Percentiles rank a stretch among this genome's conserved stretches.
phyloP scores from a whole-genome alignment of 2,329 filamentous ascomycete species.

The Exophiala dermatitidis region DNA sequence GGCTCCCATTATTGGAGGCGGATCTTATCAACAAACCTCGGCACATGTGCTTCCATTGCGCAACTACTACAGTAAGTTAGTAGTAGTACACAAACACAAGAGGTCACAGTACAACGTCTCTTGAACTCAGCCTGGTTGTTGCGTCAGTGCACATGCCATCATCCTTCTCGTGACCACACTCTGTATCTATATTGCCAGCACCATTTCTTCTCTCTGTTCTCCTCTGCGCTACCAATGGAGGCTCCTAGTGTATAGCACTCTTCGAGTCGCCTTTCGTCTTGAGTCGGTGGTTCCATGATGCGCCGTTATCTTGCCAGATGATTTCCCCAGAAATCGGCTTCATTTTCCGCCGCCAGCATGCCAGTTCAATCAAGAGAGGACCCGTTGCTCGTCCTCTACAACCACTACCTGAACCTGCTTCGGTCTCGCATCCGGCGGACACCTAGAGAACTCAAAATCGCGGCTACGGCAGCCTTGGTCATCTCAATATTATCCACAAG shows the following conservation, averaged over 20 bases:
- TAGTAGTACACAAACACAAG: neutral
- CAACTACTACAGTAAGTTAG: too few relatives aligned
- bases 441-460: constrained; percentile 62
- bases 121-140: neutral
- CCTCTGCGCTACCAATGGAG: too few relatives aligned
- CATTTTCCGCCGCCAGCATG: constrained; percentile 47
- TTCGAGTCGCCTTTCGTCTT: too few relatives aligned
- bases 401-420: constrained; percentile 45
- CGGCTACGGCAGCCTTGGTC: constrained; percentile 68
- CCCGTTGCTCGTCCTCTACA: constrained; percentile 60
- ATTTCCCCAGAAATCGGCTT: neutral
- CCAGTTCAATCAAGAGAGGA: constrained; percentile 80
- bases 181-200: too few relatives aligned
- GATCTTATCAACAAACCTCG: neutral
- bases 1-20: too few relatives aligned
- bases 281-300: neutral
- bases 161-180: neutral
- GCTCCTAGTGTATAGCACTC: too few relatives aligned
- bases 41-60: neutral
- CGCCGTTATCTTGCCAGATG: neutral
- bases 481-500: constrained; percentile 71
- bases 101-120: neutral
- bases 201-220: too few relatives aligned
- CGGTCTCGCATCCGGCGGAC: constrained; percentile 52
- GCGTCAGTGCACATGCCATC: constrained; percentile 6